phyloP scores from a whole-genome alignment of 164 flowering plant genomes.

The Dillenia turbinata region DNA sequence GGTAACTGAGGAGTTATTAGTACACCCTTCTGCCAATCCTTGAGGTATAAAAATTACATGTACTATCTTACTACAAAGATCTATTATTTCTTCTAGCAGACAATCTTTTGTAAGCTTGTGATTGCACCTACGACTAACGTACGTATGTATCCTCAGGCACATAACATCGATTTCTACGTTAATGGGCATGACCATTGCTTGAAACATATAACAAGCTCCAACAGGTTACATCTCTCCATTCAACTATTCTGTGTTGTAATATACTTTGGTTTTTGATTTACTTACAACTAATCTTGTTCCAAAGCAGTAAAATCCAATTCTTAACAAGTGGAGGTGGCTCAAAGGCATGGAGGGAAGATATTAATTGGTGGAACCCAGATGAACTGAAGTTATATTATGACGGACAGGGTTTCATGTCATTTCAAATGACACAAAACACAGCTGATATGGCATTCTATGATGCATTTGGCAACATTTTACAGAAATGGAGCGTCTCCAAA shows the following conservation, averaged over 20 bases:
- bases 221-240: slow-evolving; percentile 29
- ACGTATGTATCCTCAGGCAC: slow-evolving; percentile 26
- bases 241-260: neutral
- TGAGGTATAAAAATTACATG: slow-evolving; percentile 11
- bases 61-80: too few relatives aligned
- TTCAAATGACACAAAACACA: slow-evolving; percentile 11
- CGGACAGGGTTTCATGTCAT: slow-evolving; percentile 32
- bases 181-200: slow-evolving; percentile 73
- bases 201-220: slow-evolving; percentile 39
- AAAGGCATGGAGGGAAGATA: slow-evolving; percentile 32
- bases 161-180: slow-evolving; percentile 48
- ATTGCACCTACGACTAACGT: too few relatives aligned
- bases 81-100: too few relatives aligned
- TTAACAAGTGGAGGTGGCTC: slow-evolving; percentile 36
- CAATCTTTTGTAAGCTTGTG: too few relatives aligned
- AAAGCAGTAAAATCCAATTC: slow-evolving; percentile 24
- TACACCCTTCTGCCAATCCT: slow-evolving; percentile 35
- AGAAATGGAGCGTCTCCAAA: slow-evolving; percentile 20
- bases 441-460: slow-evolving; percentile 22
- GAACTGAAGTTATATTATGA: slow-evolving; percentile 24
- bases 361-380: neutral
- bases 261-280: neutral
- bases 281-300: neutral
- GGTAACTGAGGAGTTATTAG: slow-evolving; percentile 28
- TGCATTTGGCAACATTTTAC: slow-evolving; percentile 21